Evolutionary conservation across 768 basidiomycete genomes (phyloP), one percentile per base, ranked within the genome.

Genomic region (Infundibulicybe gibba): DNA sequence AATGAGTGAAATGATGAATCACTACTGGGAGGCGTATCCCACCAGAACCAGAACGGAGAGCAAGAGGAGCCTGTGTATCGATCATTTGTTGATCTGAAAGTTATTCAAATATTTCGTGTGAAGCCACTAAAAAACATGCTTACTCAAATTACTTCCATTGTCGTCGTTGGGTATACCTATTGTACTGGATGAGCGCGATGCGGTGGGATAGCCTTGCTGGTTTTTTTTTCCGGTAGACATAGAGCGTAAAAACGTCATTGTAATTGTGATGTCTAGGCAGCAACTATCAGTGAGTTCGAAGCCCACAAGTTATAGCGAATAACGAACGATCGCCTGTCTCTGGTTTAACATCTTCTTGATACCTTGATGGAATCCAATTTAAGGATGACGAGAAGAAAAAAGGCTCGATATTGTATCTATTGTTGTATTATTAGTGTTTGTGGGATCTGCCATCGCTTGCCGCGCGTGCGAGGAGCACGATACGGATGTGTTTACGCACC

Each of bases 331-430:
- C 82, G 54, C 79, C 74, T 40, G 62, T 33, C 6, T 62, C 61
- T 11, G 57, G 55, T 4, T 52, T 32, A 0, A 72, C 47, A 41
- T 70, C 74, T 52, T 83, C 81, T 50, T 81, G 76, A 43, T 77
- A 86, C 44, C 81, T 74, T 1, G 80, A 79, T 2, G 83, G 83
- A 50, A 84, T 86, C 81, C 81, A 83, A 49, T 80, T 82, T 2
- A 81, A 52, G 12, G 80, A 79, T 0, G 82, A 83, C 1, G 81
- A 81, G 53, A 77, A 85, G 61, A 81, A 85, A 58, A 83, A 85
- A 0, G 83, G 83, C 51, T 85, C 83, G 40, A 84, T 74, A 33
- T 72, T 68, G 54, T 75, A 80, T 56, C 81, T 77, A 21, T 8
- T 31, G 32, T 37, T 5, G 25, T 8, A 25, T 25, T 25, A 8